Evolutionary conservation across 1,284 basidiomycete genomes (phyloP).

Genomic region (Xerocomus minutiporus): DNA sequence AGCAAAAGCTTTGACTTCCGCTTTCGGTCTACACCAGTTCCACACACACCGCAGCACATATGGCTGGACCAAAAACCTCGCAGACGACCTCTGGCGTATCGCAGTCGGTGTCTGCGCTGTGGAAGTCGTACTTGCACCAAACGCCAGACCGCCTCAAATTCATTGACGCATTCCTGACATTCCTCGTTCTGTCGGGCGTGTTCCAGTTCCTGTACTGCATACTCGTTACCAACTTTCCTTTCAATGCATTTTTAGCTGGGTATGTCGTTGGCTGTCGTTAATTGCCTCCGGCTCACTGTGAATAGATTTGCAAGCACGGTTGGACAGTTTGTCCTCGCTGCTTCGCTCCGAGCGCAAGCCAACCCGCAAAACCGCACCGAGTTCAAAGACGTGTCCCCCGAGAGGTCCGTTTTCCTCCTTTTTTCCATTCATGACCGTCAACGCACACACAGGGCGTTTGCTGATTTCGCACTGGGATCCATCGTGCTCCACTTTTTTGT

Average conservation of each 20-base stretch:
- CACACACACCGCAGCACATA: slow-evolving; percentile 25
- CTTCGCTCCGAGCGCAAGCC: slow-evolving; percentile 88
- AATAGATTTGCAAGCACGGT: slow-evolving; percentile 87
- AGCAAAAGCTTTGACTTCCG: slow-evolving; percentile 2
- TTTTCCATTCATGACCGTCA: background rate
- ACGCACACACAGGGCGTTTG: slow-evolving; percentile 74
- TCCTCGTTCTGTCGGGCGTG: slow-evolving; percentile 89
- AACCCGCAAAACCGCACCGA: slow-evolving; percentile 78
- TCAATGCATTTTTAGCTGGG: slow-evolving; percentile 97
- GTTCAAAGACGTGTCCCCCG: slow-evolving; percentile 91
- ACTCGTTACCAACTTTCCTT: slow-evolving; percentile 89
- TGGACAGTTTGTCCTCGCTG: slow-evolving; percentile 95
- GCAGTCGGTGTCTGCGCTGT: slow-evolving; percentile 57
- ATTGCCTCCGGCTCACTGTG: background rate
- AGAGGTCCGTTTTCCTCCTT: slow-evolving; percentile 58
- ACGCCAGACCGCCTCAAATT: slow-evolving; percentile 87
- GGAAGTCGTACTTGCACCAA: slow-evolving; percentile 72
- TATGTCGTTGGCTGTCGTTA: slow-evolving; percentile 39
- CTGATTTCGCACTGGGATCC: slow-evolving; percentile 92
- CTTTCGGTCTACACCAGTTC: slow-evolving; percentile 17
- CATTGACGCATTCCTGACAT: slow-evolving; percentile 89
- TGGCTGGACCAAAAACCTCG: slow-evolving; percentile 37
- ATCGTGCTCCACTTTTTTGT: slow-evolving; percentile 98
- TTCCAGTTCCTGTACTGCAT: slow-evolving; percentile 91
- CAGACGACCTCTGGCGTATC: slow-evolving; percentile 30